Base-by-base conservation (phyloP, 768 basidiomycete species). In the Panaeolus cyanescens region DNA sequence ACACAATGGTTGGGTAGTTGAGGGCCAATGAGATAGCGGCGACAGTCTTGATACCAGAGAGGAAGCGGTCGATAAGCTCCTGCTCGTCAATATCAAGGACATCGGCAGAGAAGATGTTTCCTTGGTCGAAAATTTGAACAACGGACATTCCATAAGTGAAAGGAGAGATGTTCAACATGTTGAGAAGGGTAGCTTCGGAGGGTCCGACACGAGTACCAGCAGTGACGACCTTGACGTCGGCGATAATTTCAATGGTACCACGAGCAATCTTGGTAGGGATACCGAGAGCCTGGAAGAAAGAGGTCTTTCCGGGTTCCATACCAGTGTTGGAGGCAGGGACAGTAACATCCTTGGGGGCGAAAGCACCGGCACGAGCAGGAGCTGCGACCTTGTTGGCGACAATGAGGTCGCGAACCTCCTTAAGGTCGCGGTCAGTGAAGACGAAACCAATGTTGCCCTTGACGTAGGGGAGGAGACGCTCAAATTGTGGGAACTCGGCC, bases 221-320 rank as follows among this genome's bases (percentile, higher is more conserved):
- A 50, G 80, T 79, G 72, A 99, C 93, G 82, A 99, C 96, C 81
- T 96, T 90, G 73, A 99, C 90, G 73, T 99, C 96, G 66, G 89
- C 86, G 62, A 97, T 93, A 75, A 99, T 99, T 93, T 99, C 97
- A 70, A 99, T 99, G 59, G 97, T 99, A 85, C 97, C 97, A 89
- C 97, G 92, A 56, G 97, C 96, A 67, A 99, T 99, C 88, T 99
- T 99, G 77, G 97, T 99, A 53, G 97, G 96, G 79, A 99, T 96
- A 83, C 92, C 90, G 73, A 99, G 90, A 60, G 97, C 97, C 85
- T 99, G 97, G 94, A 99, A 99, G 94, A 99, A 99, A 70, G 97
- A 97, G 63, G 97, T 99, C 86, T 99, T 99, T 73, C 96, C 97
- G 70, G 97, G 97, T 78, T 99, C 97, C 97, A 99, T 99, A 79